Evolutionary conservation across 2,329 filamentous ascomycete genomes (phyloP), one percentile per base, ranked within the genome.

Genomic region (Colletotrichum scovillei): DNA sequence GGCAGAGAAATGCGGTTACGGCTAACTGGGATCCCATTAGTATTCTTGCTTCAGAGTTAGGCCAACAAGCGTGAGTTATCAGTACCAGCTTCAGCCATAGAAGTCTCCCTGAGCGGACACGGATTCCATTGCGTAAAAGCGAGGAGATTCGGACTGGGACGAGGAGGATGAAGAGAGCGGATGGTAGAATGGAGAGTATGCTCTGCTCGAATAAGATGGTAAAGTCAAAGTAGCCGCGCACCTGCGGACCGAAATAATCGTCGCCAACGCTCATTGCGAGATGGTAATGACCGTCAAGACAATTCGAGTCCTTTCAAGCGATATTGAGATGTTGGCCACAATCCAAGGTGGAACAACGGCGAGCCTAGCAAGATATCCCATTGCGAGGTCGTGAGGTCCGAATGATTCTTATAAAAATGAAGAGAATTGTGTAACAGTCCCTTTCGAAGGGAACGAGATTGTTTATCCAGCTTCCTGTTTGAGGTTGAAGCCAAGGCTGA

Each of bases 131-230:
- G 11, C 72, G 74, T 26, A 75, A 59, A 0, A 80, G 69, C 5
- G 32, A 12, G 2, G 35, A 28, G 1, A 79, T 32, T 16, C 79
- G 72, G 1, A 76, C 26, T 0, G 77, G 77, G 1, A 69, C 76
- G 3, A 78, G 24, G 53, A 79, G 9, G 7, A 81, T 66, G 32
- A 81, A 79, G 4, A 79, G 4, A 9, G 73, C 69, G 9, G 76
- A 75, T 1, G 79, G 79, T 3, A 80, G 66, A 4, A 80, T 71
- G 12, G 79, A 81, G 4, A 81, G 38, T 4, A 81, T 78, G 64
- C 77, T 78, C 52, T 81, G 79, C 19, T 81, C 79, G 59, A 81
- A 81, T 9, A 79, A 73, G 8, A 81, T 66, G 0, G 79, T 80
- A 11, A 81, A 81, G 49, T 81, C 80, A 19, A 81, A 80, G 30